Evolutionary conservation across 495 filamentous ascomycete species (phyloP).

Genomic region (Penicillium mononematosum): DNA sequence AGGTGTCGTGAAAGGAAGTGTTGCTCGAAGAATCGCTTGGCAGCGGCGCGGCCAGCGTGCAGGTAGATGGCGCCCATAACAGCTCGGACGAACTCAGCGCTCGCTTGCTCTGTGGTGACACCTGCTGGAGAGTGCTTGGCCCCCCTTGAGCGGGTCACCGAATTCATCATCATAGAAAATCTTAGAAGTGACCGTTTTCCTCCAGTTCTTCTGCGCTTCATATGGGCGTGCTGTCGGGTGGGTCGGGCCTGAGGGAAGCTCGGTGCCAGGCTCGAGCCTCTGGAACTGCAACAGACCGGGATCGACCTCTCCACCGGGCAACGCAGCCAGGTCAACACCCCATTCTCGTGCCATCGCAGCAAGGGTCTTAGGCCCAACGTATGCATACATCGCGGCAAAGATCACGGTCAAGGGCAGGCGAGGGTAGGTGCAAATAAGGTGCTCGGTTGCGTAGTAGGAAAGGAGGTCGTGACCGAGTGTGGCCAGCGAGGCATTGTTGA

Average conservation of each 20-base stretch:
- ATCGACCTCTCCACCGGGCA: constrained; percentile 87
- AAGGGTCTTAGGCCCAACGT: constrained; percentile 69
- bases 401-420: constrained; percentile 82
- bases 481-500: constrained; percentile 81
- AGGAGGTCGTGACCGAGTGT: constrained; percentile 79
- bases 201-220: constrained; percentile 55
- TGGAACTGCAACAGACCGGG: constrained; percentile 87
- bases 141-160: constrained; percentile 55
- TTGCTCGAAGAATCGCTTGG: constrained; percentile 74
- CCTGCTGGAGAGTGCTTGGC: constrained; percentile 22
- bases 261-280: constrained; percentile 56
- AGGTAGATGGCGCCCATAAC: constrained; percentile 81
- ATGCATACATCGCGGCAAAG: constrained; percentile 79
- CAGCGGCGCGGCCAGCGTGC: constrained; percentile 65
- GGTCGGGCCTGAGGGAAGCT: constrained; percentile 23
- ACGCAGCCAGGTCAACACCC: constrained; percentile 83
- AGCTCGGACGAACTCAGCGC: constrained; percentile 72
- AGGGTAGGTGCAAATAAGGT: constrained; percentile 81
- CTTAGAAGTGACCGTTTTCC: constrained; percentile 66
- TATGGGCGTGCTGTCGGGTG: constrained; percentile 38
- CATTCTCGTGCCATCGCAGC: constrained; percentile 71
- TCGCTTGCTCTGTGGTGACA: constrained; percentile 49
- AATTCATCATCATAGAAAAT: constrained; percentile 79
- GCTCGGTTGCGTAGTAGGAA: constrained; percentile 82
- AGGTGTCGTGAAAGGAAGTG: constrained; percentile 82